Evolutionary conservation across 768 basidiomycete genomes (phyloP), one percentile per base, ranked within the genome.

Genomic region (Chalciporus piperatus): DNA sequence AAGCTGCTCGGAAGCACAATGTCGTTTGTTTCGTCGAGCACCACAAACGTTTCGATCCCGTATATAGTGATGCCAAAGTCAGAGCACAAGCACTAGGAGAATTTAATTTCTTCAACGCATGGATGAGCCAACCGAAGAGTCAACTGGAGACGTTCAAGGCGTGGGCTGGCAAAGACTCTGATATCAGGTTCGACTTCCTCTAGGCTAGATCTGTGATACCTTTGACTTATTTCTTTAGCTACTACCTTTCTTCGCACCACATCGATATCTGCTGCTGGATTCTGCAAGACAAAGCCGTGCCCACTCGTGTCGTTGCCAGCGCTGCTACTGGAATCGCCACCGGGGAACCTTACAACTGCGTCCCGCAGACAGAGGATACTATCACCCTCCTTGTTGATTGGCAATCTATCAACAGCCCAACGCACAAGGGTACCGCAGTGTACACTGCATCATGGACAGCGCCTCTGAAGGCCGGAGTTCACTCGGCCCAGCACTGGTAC

Each of bases 71-170:
- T 65, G 94, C 92, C 35, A 86, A 83, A 61, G 85, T 83, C 4
- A 84, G 87, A 47, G 87, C 87, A 25, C 79, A 77, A 23, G 71
- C 79, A 7, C 76, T 95, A 22, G 92, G 93, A 30, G 91, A 95
- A 69, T 92, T 94, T 74, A 96, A 94, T 73, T 96, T 92, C 72
- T 96, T 93, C 82, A 90, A 76, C 59, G 90, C 92, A 33, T 96
- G 94, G 92, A 97, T 97, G 94, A 92, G 89, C 63, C 94, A 96
- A 69, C 94, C 94, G 39, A 97, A 97, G 73, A 85, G 82, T 61
- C 94, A 97, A 70, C 79, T 97, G 23, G 90, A 93, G 70, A 96
- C 94, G 0, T 97, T 96, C 82, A 84, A 84, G 50, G 89, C 89
- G 7, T 97, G 94, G 94, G 94, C 93, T 22, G 94, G 93, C 33